phyloP scores from a whole-genome alignment of 305 asterid species.

The Nicotiana rustica region DNA sequence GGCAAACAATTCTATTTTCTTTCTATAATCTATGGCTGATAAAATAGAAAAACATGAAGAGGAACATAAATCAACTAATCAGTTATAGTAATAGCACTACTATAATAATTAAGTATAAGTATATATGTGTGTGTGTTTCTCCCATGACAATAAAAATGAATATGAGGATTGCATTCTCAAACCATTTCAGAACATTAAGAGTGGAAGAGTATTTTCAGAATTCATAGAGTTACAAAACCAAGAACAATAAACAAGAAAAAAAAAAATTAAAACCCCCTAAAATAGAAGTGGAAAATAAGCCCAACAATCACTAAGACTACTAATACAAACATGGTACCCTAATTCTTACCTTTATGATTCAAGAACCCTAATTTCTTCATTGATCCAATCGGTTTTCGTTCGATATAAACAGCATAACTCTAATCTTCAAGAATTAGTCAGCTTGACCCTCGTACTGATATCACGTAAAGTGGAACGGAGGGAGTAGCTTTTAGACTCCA shows the following conservation, averaged over 20 bases:
- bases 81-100: background rate
- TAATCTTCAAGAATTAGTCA: constrained; percentile 13
- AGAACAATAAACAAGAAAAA: background rate
- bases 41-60: background rate
- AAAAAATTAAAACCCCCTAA: background rate
- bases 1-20: background rate
- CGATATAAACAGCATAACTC: background rate
- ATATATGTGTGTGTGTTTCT: too few relatives aligned
- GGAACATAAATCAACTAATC: background rate
- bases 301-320: constrained; percentile 37
- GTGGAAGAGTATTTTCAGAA: constrained; percentile 31
- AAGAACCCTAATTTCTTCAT: constrained; percentile 33
- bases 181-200: constrained; percentile 34
- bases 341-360: constrained; percentile 39
- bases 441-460: too few relatives aligned
- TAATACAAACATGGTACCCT: constrained; percentile 24
- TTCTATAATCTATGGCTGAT: background rate
- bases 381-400: constrained; percentile 1
- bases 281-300: constrained; percentile 11
- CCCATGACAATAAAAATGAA: background rate
- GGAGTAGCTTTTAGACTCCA: constrained; percentile 32
- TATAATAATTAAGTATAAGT: background rate
- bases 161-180: constrained; percentile 39
- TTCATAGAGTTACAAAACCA: constrained; percentile 40
- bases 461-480: too few relatives aligned